Base-by-base conservation (phyloP, 1,284 basidiomycete species). In the Ceratobasidium sp. region DNA sequence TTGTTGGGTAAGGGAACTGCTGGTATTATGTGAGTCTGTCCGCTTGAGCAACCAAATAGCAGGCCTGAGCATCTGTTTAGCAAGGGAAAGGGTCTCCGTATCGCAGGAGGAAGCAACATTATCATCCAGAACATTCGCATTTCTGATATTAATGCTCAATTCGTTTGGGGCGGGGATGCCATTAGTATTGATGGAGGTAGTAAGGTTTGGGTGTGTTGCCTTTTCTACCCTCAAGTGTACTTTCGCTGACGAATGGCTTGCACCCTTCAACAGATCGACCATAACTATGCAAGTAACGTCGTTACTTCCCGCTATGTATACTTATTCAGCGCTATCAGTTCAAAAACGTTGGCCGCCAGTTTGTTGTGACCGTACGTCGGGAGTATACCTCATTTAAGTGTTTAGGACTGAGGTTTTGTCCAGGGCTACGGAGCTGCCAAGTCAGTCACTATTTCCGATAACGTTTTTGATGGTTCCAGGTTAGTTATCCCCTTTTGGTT, bases 111-210 rank as follows among this genome's bases (percentile, higher is more conserved):
- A 22, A 56, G 49, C 41, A 74, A 74, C 16, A 53, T 74, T 53
- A 74, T 74, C 49, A 74, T 74, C 34, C 72, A 74, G 59, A 69
- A 69, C 39, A 58, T 82, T 49, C 71, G 77, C 41, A 80, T 81
- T 41, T 78, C 78, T 29, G 74, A 79, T 48, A 76, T 80, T 54
- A 80, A 78, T 56, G 59, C 77, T 3, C 63, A 78, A 62, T 79
- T 74, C 66, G 79, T 80, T 53, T 80, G 80, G 80, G 79, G 79
- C 13, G 80, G 80, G 31, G 79, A 81, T 58, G 80, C 75, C 13
- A 65, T 79, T 43, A 76, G 56, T 16, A 64, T 80, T 9, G 61
- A 62, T 22, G 77, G 76, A 11, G 68, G 76, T n/a, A 76, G 76
- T 24, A 64, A 79, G 37, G 54, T 80, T 3, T 79, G 79, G 78